Evolutionary conservation across 164 flowering plant species (phyloP).

Genomic region (Chimonanthus praecox): DNA sequence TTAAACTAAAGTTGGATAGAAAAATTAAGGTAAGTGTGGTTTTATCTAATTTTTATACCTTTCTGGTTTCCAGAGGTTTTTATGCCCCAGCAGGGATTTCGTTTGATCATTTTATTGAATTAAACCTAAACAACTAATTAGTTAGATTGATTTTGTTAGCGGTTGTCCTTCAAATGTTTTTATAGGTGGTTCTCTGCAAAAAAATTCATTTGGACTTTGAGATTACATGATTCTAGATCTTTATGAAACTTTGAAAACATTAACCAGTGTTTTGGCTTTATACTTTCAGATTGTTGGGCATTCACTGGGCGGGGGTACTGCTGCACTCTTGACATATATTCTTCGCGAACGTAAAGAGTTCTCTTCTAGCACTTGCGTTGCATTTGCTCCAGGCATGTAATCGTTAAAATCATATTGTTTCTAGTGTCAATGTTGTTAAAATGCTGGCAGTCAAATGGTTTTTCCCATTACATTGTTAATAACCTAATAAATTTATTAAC

Average conservation of each 20-base stretch:
- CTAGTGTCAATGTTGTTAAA: neutral
- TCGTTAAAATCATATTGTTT: neutral
- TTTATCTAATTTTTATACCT: too few relatives aligned
- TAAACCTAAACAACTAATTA: too few relatives aligned
- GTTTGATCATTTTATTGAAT: too few relatives aligned
- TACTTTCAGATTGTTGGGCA: conserved; percentile 79
- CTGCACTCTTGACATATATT: conserved; percentile 85
- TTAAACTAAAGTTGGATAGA: too few relatives aligned
- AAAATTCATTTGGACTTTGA: neutral
- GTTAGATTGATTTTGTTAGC: neutral
- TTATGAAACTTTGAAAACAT: neutral
- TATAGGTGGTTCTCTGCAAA: neutral
- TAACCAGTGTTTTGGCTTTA: neutral
- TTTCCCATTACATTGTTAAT: neutral
- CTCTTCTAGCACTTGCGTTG: conserved; percentile 63
- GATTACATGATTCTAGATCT: neutral
- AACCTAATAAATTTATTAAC: too few relatives aligned
- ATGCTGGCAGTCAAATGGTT: neutral
- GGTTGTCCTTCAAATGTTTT: neutral
- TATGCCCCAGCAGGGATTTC: too few relatives aligned
- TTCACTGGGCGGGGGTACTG: conserved; percentile 98
- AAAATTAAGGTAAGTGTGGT: too few relatives aligned
- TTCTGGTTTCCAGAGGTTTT: too few relatives aligned
- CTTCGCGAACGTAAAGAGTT: conserved; percentile 87
- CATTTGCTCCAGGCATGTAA: conserved; percentile 86